Evolutionary conservation across 2,329 filamentous ascomycete species (phyloP), one percentile per base, ranked within the genome.

Genomic region (Clonostachys rhizophaga): DNA sequence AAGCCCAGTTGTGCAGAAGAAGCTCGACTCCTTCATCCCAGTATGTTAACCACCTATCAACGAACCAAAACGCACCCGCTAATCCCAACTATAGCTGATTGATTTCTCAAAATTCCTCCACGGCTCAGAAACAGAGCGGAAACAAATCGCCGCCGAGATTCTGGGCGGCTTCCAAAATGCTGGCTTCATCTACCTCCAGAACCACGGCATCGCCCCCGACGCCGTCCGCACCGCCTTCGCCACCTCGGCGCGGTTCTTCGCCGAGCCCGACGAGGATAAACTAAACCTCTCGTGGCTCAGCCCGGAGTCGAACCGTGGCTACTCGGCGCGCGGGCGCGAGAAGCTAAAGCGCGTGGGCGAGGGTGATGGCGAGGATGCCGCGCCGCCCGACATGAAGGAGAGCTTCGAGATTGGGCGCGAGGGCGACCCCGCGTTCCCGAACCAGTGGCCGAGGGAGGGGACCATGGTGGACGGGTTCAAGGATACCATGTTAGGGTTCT

Each of bases 111-210:
- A 74, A 40, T 94, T 91, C 65, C 79, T 89, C 20, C 66, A 75
- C 48, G 86, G 86, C 36, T 74, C 77, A n/a, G 69, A 78, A 1
- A 58, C 73, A 11, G 72, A 86, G 54, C 86, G 85, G 55, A 69
- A 76, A 44, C 68, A 76, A 40, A 83, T 87, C 2, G 91, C 90
- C 18, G 67, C 81, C 46, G 81, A 86, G 39, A 84, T 96, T 55
- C 82, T 92, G 12, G 62, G 82, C 46, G 91, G 89, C 40, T 95
- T 96, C 71, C 87, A 91, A 58, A 85, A 79, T 2, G 87, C 91
- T 3, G 91, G 91, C 48, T 96, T 96, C 72, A 80, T 96, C 60
- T 96, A 96, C 67, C 80, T 95, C 37, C 84, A 84, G 56, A 88
- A 92, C 65, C 84, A 92, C 54, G 80, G 86, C 39, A 86, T 96